Percentiles rank a stretch among this genome's conserved stretches.
Evolutionary conservation across 345 rosid genomes (phyloP).

Genomic region (Aegle marmelos): DNA sequence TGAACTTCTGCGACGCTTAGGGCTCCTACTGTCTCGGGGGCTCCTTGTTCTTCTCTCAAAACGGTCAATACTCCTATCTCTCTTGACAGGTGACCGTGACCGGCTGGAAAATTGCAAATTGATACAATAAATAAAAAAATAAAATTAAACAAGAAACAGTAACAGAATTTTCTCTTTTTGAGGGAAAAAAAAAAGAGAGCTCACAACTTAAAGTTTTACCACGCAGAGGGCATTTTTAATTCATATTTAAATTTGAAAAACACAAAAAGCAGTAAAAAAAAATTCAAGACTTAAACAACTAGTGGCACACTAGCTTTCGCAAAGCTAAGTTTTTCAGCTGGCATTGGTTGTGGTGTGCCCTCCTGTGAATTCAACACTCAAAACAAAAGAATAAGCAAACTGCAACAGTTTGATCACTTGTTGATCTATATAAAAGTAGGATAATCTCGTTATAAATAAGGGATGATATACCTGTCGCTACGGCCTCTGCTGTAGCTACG

Average conservation of each 20-base stretch:
- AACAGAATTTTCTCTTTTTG: background rate
- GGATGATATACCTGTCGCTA: slow-evolving; percentile 59
- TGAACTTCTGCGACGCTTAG: slow-evolving; percentile 27
- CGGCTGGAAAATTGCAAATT: slow-evolving; percentile 37
- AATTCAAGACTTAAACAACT: background rate
- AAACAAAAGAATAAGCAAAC: background rate
- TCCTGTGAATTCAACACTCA: no score
- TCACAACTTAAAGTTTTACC: background rate
- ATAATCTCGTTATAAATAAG: background rate
- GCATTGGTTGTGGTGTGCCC: background rate
- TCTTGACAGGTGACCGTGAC: slow-evolving; percentile 68
- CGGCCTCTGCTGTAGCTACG: slow-evolving; percentile 86
- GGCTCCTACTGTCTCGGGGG: slow-evolving; percentile 35
- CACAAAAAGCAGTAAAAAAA: background rate
- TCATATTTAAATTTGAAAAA: background rate
- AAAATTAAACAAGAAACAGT: background rate
- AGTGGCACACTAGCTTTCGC: no score
- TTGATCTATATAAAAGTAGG: background rate
- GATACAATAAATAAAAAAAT: background rate
- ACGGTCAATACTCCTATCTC: slow-evolving; percentile 50
- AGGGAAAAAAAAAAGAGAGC: background rate
- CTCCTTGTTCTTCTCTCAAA: slow-evolving; percentile 40
- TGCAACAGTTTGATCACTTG: background rate
- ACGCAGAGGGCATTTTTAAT: no score
- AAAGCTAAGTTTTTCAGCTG: background rate